A percentile compares a stretch with the other conserved stretches of the same genome.
Conservation (phyloP, 192 early-diverging fungal genomes). For the Coemansia aciculifera region DNA sequence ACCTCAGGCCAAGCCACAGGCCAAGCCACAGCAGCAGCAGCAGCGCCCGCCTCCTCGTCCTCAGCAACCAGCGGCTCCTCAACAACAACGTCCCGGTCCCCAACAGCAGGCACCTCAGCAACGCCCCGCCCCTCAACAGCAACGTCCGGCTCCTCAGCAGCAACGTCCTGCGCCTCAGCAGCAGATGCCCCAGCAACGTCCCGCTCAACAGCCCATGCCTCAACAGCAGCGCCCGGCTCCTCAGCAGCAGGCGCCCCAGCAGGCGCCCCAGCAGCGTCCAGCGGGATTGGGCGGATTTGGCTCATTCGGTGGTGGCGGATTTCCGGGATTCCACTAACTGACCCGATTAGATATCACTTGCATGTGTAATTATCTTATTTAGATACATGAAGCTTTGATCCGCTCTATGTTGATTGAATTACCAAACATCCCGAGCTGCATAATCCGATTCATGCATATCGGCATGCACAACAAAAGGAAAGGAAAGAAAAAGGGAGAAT, state of each 20-base stretch:
- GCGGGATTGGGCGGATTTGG: conserved; percentile 14
- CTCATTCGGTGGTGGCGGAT: conserved; percentile 8
- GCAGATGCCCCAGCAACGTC: background rate
- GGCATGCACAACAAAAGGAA: background rate
- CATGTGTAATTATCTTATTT: background rate
- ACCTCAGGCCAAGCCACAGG: conserved; percentile 27
- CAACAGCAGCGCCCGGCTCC: conserved; percentile 8
- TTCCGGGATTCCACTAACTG: conserved; percentile 32
- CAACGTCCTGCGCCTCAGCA: background rate
- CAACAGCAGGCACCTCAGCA: conserved; percentile 8
- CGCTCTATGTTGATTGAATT: background rate
- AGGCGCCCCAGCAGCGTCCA: conserved; percentile 14
- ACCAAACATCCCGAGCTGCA: background rate
- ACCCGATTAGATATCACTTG: too few relatives aligned
- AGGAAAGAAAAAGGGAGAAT: too few relatives aligned
- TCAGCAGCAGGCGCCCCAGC: background rate
- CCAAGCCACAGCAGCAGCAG: conserved; percentile 16
- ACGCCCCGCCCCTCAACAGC: background rate
- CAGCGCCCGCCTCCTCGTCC: conserved; percentile 8
- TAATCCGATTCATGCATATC: background rate
- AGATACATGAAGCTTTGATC: background rate
- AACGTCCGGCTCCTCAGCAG: background rate
- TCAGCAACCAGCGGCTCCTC: conserved; percentile 5
- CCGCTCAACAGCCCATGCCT: background rate
- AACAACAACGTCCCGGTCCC: conserved; percentile 12